These are phyloP conservation scores for Aspergillus glaucus DNA, from an alignment of 2,329 filamentous ascomycete genomes.

Conservation along the genomic window DNA sequence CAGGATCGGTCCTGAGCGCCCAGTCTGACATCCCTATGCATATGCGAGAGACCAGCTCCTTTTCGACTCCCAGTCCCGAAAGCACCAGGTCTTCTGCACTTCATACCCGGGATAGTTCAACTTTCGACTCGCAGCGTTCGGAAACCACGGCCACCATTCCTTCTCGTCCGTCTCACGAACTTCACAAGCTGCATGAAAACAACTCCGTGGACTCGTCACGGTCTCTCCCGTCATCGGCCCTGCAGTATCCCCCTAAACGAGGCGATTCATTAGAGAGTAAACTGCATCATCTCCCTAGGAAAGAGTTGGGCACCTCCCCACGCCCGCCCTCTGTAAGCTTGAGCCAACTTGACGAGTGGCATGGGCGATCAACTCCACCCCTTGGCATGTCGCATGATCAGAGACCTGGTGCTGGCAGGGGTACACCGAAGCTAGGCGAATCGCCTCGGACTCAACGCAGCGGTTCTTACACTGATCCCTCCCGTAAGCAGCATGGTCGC, in stretches of 20 bases:
- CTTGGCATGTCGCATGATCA: background rate
- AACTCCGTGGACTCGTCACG: slow-evolving; percentile 36
- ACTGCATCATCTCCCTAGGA: slow-evolving; percentile 54
- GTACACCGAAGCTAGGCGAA: slow-evolving; percentile 38
- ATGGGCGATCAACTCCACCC: slow-evolving; percentile 11
- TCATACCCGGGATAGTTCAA: slow-evolving; percentile 27
- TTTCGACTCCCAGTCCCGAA: slow-evolving; percentile 30
- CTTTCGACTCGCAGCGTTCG: slow-evolving; percentile 24
- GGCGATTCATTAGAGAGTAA: slow-evolving; percentile 55
- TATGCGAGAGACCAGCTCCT: slow-evolving; percentile 35
- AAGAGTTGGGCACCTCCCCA: slow-evolving; percentile 49
- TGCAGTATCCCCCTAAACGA: slow-evolving; percentile 46
- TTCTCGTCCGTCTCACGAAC: slow-evolving; percentile 55
- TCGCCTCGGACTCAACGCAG: slow-evolving; percentile 45
- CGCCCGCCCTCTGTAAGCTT: slow-evolving; percentile 23
- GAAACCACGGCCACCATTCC: slow-evolving; percentile 25
- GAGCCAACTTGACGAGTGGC: slow-evolving; percentile 29
- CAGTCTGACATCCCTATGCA: slow-evolving; percentile 35
- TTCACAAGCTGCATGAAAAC: slow-evolving; percentile 50
- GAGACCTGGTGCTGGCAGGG: slow-evolving; percentile 23
- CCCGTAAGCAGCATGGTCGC: slow-evolving; percentile 19
- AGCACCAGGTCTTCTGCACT: slow-evolving; percentile 16
- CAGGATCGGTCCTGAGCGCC: slow-evolving; percentile 42
- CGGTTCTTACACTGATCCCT: slow-evolving; percentile 30
- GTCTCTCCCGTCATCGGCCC: slow-evolving; percentile 26